A percentile compares a stretch with the other conserved stretches of the same genome.
phyloP scores from a whole-genome alignment of 805 yeast species.

The Clavispora vitiphila region DNA sequence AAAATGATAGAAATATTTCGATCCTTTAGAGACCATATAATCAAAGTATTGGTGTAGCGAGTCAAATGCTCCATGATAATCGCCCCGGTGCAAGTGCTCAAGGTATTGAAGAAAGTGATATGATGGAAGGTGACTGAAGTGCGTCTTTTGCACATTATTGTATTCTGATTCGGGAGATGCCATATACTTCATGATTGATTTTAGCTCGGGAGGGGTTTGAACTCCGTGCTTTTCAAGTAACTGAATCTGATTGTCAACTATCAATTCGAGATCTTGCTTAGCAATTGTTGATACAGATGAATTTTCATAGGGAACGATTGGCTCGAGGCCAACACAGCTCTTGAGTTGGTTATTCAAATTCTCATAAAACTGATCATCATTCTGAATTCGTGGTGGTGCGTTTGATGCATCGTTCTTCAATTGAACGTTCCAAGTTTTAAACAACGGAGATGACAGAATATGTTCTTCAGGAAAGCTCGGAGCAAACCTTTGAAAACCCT shows the following conservation, averaged over 20 bases:
- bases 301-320: slow-evolving; percentile 2
- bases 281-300: slow-evolving; percentile 26
- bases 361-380: slow-evolving; percentile 11
- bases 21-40: slow-evolving; percentile 65
- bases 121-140: slow-evolving; percentile 26
- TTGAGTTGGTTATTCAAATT: slow-evolving; percentile 11
- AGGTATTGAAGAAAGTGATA: slow-evolving; percentile 57
- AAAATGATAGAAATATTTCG: slow-evolving; percentile 66
- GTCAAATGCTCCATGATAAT: slow-evolving; percentile 53
- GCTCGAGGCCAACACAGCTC: slow-evolving; percentile 5
- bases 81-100: slow-evolving; percentile 51
- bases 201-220: slow-evolving; percentile 42
- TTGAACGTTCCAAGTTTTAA: neutral
- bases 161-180: slow-evolving; percentile 40
- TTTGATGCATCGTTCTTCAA: neutral
- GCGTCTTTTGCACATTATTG: slow-evolving; percentile 27
- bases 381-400: slow-evolving; percentile 2
- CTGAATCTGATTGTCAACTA: slow-evolving; percentile 50
- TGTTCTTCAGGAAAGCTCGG: neutral
- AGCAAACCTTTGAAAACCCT: neutral
- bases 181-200: slow-evolving; percentile 40
- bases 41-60: slow-evolving; percentile 62
- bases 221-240: slow-evolving; percentile 49
- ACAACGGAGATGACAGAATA: neutral
- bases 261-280: slow-evolving; percentile 44